Percentiles rank a stretch among this genome's conserved stretches.
phyloP scores from a whole-genome alignment of 768 basidiomycete species.

The Lactarius evosmus region DNA sequence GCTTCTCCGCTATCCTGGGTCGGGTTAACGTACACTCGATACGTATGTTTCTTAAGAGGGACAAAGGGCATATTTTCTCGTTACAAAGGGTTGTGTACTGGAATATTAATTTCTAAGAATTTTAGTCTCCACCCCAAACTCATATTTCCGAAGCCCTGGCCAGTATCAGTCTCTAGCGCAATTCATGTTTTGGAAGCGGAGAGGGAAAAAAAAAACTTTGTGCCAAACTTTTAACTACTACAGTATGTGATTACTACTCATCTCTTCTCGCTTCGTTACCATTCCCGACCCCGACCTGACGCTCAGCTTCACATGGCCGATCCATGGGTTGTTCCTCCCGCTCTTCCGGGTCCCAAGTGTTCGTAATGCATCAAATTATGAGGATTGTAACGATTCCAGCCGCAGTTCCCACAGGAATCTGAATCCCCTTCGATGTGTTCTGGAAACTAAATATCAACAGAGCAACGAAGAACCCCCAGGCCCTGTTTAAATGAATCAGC shows the following conservation, averaged over 20 bases:
- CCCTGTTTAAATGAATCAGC: constrained; percentile 31
- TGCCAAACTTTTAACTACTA: background rate
- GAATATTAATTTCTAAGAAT: no score
- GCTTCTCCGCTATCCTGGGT: no score
- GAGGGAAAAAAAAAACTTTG: background rate
- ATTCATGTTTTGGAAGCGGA: no score
- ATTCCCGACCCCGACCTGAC: background rate
- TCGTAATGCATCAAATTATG: constrained; percentile 8
- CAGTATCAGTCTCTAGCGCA: no score
- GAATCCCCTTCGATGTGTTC: background rate
- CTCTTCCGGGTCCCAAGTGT: constrained; percentile 12
- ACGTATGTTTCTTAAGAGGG: background rate
- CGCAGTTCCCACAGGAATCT: background rate
- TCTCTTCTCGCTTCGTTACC: background rate
- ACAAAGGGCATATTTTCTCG: background rate
- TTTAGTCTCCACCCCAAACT: no score
- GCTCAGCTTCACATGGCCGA: background rate
- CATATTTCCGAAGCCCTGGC: no score
- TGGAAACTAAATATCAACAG: constrained; percentile 30
- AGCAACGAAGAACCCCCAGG: constrained; percentile 40
- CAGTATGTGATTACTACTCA: background rate
- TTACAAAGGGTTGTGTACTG: no score
- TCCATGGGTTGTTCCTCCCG: background rate
- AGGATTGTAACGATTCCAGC: background rate
- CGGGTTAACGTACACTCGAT: no score